Base-by-base conservation (phyloP, 164 flowering plant genomes). In the Magnolia sinica region DNA sequence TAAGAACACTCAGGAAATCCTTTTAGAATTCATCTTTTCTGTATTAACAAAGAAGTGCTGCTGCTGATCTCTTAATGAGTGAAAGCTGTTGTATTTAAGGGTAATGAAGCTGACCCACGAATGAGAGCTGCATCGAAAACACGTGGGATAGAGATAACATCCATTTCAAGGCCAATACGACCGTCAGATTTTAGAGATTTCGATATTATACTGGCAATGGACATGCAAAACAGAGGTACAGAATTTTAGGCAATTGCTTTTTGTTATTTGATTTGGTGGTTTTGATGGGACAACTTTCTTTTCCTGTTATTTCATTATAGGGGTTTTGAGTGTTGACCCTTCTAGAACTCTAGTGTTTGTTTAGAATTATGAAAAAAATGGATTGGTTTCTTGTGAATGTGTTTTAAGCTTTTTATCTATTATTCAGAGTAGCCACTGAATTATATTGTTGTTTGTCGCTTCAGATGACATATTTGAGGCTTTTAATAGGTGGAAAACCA, bases 101-200 rank as follows among this genome's bases (percentile, higher is more conserved):
- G 98, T 67, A 85, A 90, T 86, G 82, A 76, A 73, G 97, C 98
- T 1, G 99, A 96, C 68, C 83, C 97, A 76, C 85, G 99, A 80
- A 94, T 94, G 99, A 90, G 93, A 79, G 89, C 92, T 45, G 91
- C 99, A 24, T 82, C 99, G 0, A 91, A 91, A 78, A 87, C 83
- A 85, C 94, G 98, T 75, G 98, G 97, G 68, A 82, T 94, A 75
- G 92, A 87, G 83, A 89, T 96, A 69, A 96, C 98, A 72, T 96
- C 98, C 4, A 79, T 91, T 50, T 94, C 99, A 0, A 94, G 99
- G 88, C 97, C 97, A 11, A 92, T 79, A 31, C 49, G 73, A 45
- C 79, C 82, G 49, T 76, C 82, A 3, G 82, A 79, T 76, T 79
- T 79, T 18, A 72, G 6, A 58, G 82, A 79, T 55, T 79, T 79